Base-by-base conservation (phyloP, 1,139 yeast species). In the Diutina scorzettiae region DNA sequence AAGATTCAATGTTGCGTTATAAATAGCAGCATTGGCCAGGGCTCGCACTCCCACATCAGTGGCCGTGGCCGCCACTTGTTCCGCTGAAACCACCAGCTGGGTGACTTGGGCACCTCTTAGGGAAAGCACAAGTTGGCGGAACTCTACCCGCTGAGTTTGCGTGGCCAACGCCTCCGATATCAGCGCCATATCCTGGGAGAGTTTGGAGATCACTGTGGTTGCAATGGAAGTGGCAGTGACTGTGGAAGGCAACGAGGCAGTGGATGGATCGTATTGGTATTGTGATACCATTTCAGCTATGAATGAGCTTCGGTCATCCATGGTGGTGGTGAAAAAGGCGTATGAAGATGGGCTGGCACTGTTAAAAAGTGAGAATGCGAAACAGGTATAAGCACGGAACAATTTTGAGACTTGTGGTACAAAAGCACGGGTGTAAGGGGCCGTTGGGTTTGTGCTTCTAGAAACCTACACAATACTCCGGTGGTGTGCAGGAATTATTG, bases 41-140 rank as follows among this genome's bases (percentile, higher is more conserved):
- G 60, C 55, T 18, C 51, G 44, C 1, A 53, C 62, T 1, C 51
- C 41, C 1, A 50, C 27, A 8, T 52, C 59, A 0, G 74, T 67
- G 6, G 70, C 72, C 0, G 74, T 69, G 8, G 66, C 71, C 16
- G 60, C 45, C 1, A 59, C 53, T 25, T 57, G 47, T 41, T 66
- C 59, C 11, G 64, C 62, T 2, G 57, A 49, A 19, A 63, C 49
- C 16, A 60, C 55, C 1, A 62, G 51, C 40, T 66, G 46, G 0
- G 74, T 65, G 0, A 71, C 74, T 27, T 57, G 52, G 3, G 66
- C 64, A 14, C 66, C 65, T 18, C 63, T 50, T 5, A 21, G 16
- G 20, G 39, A 21, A 20, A 34, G 24, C 8, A 23, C n/a, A 11
- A 34, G 11, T 2, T 34, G 28, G 4, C 39, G 28, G 19, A 23